Conservation (phyloP, 305 asterid genomes). For the Andrographis paniculata region DNA sequence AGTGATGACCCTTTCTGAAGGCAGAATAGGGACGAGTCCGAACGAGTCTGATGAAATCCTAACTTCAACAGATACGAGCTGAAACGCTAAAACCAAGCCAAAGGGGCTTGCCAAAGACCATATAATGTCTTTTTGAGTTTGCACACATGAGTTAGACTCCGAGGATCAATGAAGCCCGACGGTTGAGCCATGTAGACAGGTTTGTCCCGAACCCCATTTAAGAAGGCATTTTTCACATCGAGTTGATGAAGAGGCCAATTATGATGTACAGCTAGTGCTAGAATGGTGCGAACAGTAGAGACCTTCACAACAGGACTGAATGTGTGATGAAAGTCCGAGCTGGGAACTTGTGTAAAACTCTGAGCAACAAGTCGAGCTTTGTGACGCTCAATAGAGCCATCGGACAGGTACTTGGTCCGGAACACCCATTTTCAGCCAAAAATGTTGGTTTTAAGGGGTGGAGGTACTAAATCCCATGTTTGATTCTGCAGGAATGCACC, state of each 20-base stretch:
- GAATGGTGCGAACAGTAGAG: background rate
- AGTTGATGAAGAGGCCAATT: background rate
- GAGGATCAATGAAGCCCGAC: background rate
- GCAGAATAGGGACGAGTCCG: too few species aligned
- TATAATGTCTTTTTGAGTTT: background rate
- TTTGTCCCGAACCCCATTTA: background rate
- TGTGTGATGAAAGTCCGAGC: conserved; percentile 2
- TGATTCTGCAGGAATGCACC: background rate
- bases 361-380: too few species aligned
- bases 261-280: background rate
- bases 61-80: background rate
- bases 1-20: background rate
- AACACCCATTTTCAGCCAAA: conserved; percentile 9
- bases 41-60: background rate
- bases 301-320: conserved; percentile 7
- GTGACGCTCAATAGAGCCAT: background rate
- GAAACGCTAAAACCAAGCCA: background rate
- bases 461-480: conserved; percentile 4
- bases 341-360: background rate
- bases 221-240: too few species aligned
- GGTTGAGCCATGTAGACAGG: too few species aligned
- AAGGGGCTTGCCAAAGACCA: background rate
- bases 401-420: background rate
- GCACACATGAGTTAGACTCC: background rate
- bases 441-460: background rate